These are phyloP conservation scores for Trichoderma parareesei DNA, from an alignment of 495 filamentous ascomycete genomes.

Conservation along the genomic window DNA sequence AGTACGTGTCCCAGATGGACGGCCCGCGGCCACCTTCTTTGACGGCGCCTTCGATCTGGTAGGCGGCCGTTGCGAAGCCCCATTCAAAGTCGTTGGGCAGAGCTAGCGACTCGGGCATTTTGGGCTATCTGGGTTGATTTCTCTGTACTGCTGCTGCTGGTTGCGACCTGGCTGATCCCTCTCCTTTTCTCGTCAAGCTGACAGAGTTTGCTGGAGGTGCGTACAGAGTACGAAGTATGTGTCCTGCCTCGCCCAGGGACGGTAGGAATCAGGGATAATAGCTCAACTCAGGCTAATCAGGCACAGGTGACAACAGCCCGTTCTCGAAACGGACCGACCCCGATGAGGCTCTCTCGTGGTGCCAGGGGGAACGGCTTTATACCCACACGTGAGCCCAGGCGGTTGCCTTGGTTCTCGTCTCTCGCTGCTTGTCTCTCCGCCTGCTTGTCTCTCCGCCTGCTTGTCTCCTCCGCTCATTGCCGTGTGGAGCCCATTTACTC, in stretches of 20 bases:
- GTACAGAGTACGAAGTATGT: neutral
- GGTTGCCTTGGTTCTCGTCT: neutral
- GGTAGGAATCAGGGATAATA: neutral
- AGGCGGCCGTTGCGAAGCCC: constrained; percentile 42
- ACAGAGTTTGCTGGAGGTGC: neutral
- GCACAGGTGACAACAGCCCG: neutral
- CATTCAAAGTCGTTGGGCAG: constrained; percentile 37
- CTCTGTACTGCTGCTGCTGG: neutral
- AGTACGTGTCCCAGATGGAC: constrained; percentile 33
- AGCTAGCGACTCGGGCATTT: constrained; percentile 11
- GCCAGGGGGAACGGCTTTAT: neutral
- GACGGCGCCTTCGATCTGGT: constrained; percentile 42
- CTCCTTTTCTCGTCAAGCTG: neutral
- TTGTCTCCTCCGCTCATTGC: neutral
- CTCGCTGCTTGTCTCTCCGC: too few relatives aligned
- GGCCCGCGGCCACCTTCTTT: constrained; percentile 36
- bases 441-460: too few relatives aligned
- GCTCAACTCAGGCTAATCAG: constrained; percentile 3
- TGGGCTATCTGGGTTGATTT: neutral
- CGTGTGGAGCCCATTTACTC: neutral
- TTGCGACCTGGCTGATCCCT: neutral
- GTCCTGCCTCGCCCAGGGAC: neutral
- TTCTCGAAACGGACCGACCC: constrained; percentile 5
- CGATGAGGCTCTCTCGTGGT: neutral
- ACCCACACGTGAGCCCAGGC: neutral